These are phyloP conservation scores for Sordaria brevicollis DNA, from an alignment of 495 filamentous ascomycete genomes.

Conservation along the genomic window DNA sequence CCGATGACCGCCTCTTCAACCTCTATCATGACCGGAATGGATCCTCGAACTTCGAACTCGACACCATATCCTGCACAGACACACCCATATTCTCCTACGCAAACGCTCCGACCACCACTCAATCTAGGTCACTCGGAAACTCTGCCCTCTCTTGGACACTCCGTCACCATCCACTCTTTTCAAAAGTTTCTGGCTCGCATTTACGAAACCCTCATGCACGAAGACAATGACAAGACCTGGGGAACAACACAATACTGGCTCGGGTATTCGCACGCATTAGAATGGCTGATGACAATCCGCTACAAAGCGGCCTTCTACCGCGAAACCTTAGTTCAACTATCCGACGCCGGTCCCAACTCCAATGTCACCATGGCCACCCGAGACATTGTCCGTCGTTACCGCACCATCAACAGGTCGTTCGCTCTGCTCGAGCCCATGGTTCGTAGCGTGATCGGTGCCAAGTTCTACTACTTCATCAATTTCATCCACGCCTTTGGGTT, in stretches of 20 bases:
- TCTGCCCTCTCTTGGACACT: not conserved
- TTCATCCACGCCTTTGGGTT: slow-evolving; percentile 6
- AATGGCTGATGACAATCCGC: slow-evolving; percentile 13
- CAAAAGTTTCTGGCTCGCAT: slow-evolving; percentile 3
- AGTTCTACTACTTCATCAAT: slow-evolving; percentile 11
- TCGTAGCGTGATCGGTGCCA: slow-evolving; percentile 4
- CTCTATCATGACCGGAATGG: not conserved
- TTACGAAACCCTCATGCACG: slow-evolving; percentile 11
- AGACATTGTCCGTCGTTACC: not conserved
- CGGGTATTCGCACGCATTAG: slow-evolving; percentile 5
- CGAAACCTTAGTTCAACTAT: not conserved
- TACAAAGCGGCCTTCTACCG: slow-evolving; percentile 11
- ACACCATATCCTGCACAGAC: not conserved
- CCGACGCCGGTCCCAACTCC: not conserved
- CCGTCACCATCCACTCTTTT: not conserved
- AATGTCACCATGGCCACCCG: not conserved
- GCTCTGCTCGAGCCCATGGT: slow-evolving; percentile 11
- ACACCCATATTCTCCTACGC: not conserved
- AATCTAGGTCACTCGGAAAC: not conserved
- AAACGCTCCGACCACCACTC: not conserved
- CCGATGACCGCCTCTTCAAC: not conserved
- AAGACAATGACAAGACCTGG: slow-evolving; percentile 14
- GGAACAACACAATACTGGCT: slow-evolving; percentile 17
- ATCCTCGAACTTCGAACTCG: not conserved
- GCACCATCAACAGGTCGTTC: slow-evolving; percentile 8